phyloP scores from a whole-genome alignment of 805 yeast species.

The Myxozyma geophila region DNA sequence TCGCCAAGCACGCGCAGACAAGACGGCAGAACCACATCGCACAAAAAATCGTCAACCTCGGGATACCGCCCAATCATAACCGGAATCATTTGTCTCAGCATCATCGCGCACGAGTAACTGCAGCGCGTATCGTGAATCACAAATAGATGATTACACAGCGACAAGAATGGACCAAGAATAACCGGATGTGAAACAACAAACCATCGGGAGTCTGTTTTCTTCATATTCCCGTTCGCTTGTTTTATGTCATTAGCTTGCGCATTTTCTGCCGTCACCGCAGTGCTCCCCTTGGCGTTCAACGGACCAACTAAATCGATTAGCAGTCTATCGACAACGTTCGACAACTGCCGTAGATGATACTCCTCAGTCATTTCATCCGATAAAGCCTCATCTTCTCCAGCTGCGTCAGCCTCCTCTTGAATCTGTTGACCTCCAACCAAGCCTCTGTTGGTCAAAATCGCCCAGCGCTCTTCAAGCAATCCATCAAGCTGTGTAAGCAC shows the following conservation, averaged over 20 bases:
- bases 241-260: neutral
- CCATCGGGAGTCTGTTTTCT: slow-evolving; percentile 47
- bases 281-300: neutral
- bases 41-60: slow-evolving; percentile 72
- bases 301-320: slow-evolving; percentile 45
- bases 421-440: slow-evolving; percentile 6
- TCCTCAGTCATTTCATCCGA: slow-evolving; percentile 99
- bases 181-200: slow-evolving; percentile 66
- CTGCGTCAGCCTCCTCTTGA: slow-evolving; percentile 12
- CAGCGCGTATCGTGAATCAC: slow-evolving; percentile 88
- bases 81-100: slow-evolving; percentile 72
- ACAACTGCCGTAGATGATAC: slow-evolving; percentile 86
- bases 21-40: slow-evolving; percentile 70
- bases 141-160: slow-evolving; percentile 74
- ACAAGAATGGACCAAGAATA: slow-evolving; percentile 77
- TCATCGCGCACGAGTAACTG: slow-evolving; percentile 84
- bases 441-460: slow-evolving; percentile 51
- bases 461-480: slow-evolving; percentile 79
- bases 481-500: slow-evolving; percentile 73
- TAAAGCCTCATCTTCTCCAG: slow-evolving; percentile 54
- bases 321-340: slow-evolving; percentile 87
- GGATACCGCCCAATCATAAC: slow-evolving; percentile 71
- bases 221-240: neutral
- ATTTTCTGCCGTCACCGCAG: slow-evolving; percentile 4
- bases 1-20: slow-evolving; percentile 70